Conservation (phyloP, 495 filamentous ascomycete species). For the Penicillium dipodomyicola region DNA sequence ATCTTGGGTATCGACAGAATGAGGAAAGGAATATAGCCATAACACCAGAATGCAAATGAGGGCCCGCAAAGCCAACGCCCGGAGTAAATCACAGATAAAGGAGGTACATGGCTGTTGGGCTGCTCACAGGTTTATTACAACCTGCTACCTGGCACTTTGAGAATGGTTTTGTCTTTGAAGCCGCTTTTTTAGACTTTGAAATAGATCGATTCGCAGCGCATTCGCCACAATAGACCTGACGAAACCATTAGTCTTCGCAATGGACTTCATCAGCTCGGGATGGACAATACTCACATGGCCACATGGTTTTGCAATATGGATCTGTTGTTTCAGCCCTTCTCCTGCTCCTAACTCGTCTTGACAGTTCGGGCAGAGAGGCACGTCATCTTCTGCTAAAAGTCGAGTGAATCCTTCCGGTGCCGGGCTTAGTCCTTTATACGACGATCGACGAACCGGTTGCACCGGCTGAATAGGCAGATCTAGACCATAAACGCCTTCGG, state of each 20-base stretch:
- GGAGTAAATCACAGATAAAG: slow-evolving; percentile 41
- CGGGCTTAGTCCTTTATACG: slow-evolving; percentile 59
- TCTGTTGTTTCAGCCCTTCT: slow-evolving; percentile 58
- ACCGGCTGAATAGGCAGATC: slow-evolving; percentile 9
- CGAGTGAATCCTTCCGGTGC: slow-evolving; percentile 64
- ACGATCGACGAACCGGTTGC: slow-evolving; percentile 37
- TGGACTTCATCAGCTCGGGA: neutral
- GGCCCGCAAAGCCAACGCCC: slow-evolving; percentile 2
- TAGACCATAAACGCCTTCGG: no score
- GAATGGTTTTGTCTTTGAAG: slow-evolving; percentile 39
- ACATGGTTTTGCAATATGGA: slow-evolving; percentile 71
- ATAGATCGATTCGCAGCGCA: slow-evolving; percentile 55
- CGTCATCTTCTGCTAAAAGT: slow-evolving; percentile 57
- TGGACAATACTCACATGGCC: slow-evolving; percentile 63
- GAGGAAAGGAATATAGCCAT: slow-evolving; percentile 7
- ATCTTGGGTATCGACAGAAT: slow-evolving; percentile 28
- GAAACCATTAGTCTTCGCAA: slow-evolving; percentile 10
- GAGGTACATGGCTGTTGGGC: slow-evolving; percentile 44
- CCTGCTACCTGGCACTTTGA: slow-evolving; percentile 51
- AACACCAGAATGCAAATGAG: slow-evolving; percentile 20
- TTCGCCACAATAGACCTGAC: slow-evolving; percentile 69
- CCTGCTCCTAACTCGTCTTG: slow-evolving; percentile 64
- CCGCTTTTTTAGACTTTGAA: slow-evolving; percentile 36
- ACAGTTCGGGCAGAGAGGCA: slow-evolving; percentile 71
- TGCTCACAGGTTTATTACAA: slow-evolving; percentile 43